phyloP scores from a whole-genome alignment of 257 asterid species.

The Solanum corneliomulleri region DNA sequence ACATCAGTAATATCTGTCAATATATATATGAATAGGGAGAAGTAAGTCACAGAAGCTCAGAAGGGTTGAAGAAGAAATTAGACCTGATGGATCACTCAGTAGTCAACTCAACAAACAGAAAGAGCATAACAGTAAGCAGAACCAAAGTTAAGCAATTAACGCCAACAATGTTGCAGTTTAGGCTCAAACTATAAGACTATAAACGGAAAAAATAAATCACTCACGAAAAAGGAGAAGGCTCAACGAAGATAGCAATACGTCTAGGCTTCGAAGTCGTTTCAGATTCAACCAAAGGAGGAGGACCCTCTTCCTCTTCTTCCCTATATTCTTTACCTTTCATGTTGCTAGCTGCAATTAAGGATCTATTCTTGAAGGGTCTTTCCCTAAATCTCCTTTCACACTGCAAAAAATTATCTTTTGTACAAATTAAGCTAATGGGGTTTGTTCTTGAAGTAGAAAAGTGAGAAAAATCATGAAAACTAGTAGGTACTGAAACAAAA shows the following conservation, averaged over 20 bases:
- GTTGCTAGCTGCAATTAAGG: slow-evolving; percentile 25
- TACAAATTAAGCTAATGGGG: slow-evolving; percentile 23
- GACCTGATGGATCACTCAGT: background rate
- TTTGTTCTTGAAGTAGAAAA: slow-evolving; percentile 20
- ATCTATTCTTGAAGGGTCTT: slow-evolving; percentile 2
- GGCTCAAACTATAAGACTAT: background rate
- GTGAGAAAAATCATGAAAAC: slow-evolving; percentile 5
- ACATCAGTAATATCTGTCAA: background rate
- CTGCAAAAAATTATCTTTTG: slow-evolving; percentile 19
- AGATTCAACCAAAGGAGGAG: slow-evolving; percentile 50
- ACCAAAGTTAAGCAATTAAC: background rate
- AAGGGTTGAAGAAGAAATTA: background rate
- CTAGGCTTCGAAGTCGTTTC: slow-evolving; percentile 56
- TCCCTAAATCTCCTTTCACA: background rate
- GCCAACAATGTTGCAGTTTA: background rate
- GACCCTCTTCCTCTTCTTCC: slow-evolving; percentile 47
- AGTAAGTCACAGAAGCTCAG: background rate
- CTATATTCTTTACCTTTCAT: slow-evolving; percentile 38
- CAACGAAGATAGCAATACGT: slow-evolving; percentile 95
- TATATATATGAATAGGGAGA: background rate
- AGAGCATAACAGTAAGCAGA: background rate
- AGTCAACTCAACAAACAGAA: background rate
- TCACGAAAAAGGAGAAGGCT: slow-evolving; percentile 99
- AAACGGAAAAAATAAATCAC: slow-evolving; percentile 7
- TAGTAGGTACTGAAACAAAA: background rate